Evolutionary conservation across 306 rosid species (phyloP).

Genomic region (Corylus americana): DNA sequence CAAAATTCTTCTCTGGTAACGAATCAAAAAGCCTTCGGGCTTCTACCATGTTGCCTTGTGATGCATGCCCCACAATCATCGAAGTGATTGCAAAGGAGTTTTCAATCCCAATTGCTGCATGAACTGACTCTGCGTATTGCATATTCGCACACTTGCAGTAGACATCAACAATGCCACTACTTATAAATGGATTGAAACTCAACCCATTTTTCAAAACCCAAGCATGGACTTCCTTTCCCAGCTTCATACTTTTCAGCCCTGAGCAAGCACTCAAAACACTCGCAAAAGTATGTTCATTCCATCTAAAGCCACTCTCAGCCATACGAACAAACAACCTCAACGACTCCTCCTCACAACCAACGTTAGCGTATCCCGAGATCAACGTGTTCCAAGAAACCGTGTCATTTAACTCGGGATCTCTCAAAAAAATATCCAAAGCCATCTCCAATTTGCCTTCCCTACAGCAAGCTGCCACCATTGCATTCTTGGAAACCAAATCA

Average conservation of each 20-base stretch:
- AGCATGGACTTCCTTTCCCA: slow-evolving; percentile 66
- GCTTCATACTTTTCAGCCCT: slow-evolving; percentile 45
- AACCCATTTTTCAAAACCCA: slow-evolving; percentile 54
- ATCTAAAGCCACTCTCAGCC: slow-evolving; percentile 46
- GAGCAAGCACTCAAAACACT: slow-evolving; percentile 73
- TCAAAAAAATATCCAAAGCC: slow-evolving; percentile 59
- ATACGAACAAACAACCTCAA: slow-evolving; percentile 50
- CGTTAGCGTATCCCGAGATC: slow-evolving; percentile 67
- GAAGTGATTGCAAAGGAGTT: slow-evolving; percentile 58
- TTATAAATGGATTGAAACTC: slow-evolving; percentile 56
- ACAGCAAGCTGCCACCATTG: slow-evolving; percentile 77
- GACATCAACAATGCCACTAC: slow-evolving; percentile 68
- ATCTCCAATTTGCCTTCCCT: slow-evolving; percentile 65
- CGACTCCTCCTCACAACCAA: slow-evolving; percentile 56
- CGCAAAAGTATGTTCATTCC: slow-evolving; percentile 67
- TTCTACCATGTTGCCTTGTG: slow-evolving; percentile 63
- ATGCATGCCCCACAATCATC: slow-evolving; percentile 58
- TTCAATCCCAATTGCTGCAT: slow-evolving; percentile 26
- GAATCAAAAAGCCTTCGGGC: slow-evolving; percentile 66
- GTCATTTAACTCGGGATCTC: slow-evolving; percentile 48
- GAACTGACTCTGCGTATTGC: slow-evolving; percentile 57
- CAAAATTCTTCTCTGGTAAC: slow-evolving; percentile 46
- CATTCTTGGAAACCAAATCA: slow-evolving; percentile 71
- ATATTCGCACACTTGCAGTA: slow-evolving; percentile 71
- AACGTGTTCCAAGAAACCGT: slow-evolving; percentile 76